Conservation (phyloP, 2,329 filamentous ascomycete species). For the Alternaria rosae region DNA sequence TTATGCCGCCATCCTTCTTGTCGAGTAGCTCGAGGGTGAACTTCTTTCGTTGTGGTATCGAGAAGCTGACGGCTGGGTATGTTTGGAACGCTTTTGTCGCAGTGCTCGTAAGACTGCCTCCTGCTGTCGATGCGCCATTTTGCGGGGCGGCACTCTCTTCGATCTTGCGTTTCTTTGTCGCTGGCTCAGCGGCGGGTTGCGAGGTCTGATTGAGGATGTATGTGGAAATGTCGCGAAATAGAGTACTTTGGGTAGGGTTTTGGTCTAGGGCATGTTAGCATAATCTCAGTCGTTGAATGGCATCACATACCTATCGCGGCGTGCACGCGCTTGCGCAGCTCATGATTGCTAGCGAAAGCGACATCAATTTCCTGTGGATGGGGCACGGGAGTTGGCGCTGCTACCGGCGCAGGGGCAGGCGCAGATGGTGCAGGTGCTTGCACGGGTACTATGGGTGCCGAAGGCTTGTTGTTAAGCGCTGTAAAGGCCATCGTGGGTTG, state of each 20-base stretch:
- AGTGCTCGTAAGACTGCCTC: slow-evolving; percentile 32
- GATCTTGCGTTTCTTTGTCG: slow-evolving; percentile 51
- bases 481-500: slow-evolving; percentile 30
- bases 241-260: slow-evolving; percentile 39
- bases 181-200: slow-evolving; percentile 33
- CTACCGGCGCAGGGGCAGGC: background rate
- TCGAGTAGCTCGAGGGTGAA: slow-evolving; percentile 65
- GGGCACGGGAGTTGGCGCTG: slow-evolving; percentile 6
- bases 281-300: background rate
- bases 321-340: slow-evolving; percentile 49
- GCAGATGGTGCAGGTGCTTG: slow-evolving; percentile 4
- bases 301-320: slow-evolving; percentile 43
- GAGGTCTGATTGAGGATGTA: slow-evolving; percentile 42
- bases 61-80: slow-evolving; percentile 64
- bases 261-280: slow-evolving; percentile 31
- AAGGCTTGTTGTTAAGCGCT: slow-evolving; percentile 27
- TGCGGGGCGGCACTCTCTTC: slow-evolving; percentile 35
- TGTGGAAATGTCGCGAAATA: slow-evolving; percentile 49
- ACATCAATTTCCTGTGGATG: slow-evolving; percentile 42
- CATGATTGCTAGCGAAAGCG: slow-evolving; percentile 45
- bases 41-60: slow-evolving; percentile 70
- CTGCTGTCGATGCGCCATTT: slow-evolving; percentile 24
- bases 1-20: slow-evolving; percentile 52
- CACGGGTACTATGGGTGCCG: slow-evolving; percentile 13
- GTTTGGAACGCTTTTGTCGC: slow-evolving; percentile 38